Evolutionary conservation across 83 land plant genomes (phyloP).

Genomic region (Thuja plicata): DNA sequence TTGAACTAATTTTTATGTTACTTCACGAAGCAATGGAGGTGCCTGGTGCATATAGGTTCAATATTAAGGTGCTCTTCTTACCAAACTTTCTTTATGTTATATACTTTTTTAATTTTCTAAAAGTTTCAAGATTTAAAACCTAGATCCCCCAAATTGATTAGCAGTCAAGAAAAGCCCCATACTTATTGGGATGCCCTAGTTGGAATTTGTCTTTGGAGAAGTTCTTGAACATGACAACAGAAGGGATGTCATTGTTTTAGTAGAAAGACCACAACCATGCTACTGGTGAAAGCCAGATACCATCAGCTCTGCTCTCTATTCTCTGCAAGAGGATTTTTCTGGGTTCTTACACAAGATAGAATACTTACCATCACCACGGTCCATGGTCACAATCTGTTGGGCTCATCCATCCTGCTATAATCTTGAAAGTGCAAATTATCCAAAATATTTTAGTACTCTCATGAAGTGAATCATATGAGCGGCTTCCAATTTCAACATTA

Average conservation of each 20-base stretch:
- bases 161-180: too few relatives aligned
- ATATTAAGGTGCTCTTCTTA: conserved; percentile 40
- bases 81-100: not conserved
- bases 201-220: not conserved
- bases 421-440: not conserved
- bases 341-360: not conserved
- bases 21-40: conserved; percentile 76
- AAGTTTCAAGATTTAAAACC: not conserved
- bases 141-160: not conserved
- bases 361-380: not conserved
- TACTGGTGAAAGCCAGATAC: not conserved
- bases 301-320: not conserved
- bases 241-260: not conserved
- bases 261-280: not conserved
- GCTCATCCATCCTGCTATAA: not conserved
- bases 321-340: not conserved
- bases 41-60: conserved; percentile 60
- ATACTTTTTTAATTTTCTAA: not conserved
- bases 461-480: not conserved
- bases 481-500: not conserved
- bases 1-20: too few relatives aligned
- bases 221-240: not conserved
- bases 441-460: not conserved
- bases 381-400: not conserved
- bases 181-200: not conserved